phyloP scores from a whole-genome alignment of 1,284 basidiomycete genomes.

The Coriolopsis trogii region DNA sequence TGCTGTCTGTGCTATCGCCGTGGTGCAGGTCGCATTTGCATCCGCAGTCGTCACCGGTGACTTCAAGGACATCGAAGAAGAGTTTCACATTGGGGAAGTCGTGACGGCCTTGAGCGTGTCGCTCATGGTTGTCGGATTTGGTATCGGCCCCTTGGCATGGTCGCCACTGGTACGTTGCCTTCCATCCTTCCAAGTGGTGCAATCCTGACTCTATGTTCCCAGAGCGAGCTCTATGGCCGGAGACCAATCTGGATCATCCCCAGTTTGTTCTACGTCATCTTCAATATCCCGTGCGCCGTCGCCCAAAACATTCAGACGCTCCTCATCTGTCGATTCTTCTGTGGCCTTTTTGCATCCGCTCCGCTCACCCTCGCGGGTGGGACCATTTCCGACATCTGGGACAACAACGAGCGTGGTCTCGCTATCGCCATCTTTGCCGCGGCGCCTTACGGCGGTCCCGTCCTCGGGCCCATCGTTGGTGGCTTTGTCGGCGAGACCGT shows the following conservation, averaged over 20 bases:
- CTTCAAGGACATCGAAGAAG: slow-evolving; percentile 37
- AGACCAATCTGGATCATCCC: slow-evolving; percentile 50
- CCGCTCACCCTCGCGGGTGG: slow-evolving; percentile 67
- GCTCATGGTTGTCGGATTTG: slow-evolving; percentile 60
- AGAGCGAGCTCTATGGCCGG: slow-evolving; percentile 61
- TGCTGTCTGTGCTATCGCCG: slow-evolving; percentile 25
- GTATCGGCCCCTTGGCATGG: slow-evolving; percentile 47
- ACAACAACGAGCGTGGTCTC: slow-evolving; percentile 57
- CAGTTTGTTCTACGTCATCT: slow-evolving; percentile 50
- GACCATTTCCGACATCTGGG: slow-evolving; percentile 70
- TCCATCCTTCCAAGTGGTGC: slow-evolving; percentile 38
- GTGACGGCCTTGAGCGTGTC: slow-evolving; percentile 45
- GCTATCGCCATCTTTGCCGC: slow-evolving; percentile 66
- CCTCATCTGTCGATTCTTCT: slow-evolving; percentile 65
- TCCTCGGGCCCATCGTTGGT: slow-evolving; percentile 61
- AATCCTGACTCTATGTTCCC: slow-evolving; percentile 27
- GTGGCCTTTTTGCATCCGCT: slow-evolving; percentile 68
- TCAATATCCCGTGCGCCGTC: slow-evolving; percentile 40
- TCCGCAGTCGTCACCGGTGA: slow-evolving; percentile 60
- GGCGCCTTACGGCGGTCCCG: slow-evolving; percentile 67
- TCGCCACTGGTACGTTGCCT: slow-evolving; percentile 35
- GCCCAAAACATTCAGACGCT: slow-evolving; percentile 68
- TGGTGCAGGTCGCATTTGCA: slow-evolving; percentile 53
- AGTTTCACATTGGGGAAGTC: slow-evolving; percentile 53
- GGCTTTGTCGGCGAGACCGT: slow-evolving; percentile 48